Evolutionary conservation across 164 flowering plant species (phyloP).

Genomic region (Piper longum): DNA sequence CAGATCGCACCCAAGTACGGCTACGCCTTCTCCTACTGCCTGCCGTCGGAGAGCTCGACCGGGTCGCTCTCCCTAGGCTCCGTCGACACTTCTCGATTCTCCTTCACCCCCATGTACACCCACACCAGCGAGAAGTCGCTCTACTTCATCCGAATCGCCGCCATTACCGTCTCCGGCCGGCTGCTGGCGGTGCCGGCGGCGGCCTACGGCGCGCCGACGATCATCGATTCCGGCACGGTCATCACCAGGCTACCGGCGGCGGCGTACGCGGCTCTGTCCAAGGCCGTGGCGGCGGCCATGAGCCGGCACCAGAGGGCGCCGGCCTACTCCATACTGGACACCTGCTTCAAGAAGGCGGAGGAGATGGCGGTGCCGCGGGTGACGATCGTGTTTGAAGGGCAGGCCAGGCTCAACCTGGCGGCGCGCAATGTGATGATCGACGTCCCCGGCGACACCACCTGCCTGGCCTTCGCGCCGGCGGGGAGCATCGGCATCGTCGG

Average conservation of each 20-base stretch:
- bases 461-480: constrained; percentile 34
- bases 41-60: constrained; percentile 18
- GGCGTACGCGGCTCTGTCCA: constrained; percentile 18
- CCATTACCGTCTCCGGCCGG: constrained; percentile 20
- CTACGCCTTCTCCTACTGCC: constrained; percentile 37
- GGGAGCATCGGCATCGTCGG: constrained; percentile 27
- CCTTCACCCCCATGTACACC: constrained; percentile 32
- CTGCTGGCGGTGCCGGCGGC: constrained; percentile 8
- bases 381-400: constrained; percentile 21
- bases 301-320: constrained; percentile 15
- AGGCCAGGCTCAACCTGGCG: constrained; percentile 18
- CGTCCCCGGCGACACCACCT: constrained; percentile 12
- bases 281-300: constrained; percentile 20
- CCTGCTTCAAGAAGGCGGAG: constrained; percentile 21
- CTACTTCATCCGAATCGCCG: constrained; percentile 20
- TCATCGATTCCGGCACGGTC: constrained; percentile 51
- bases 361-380: constrained; percentile 18
- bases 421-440: constrained; percentile 2
- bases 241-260: constrained; percentile 30
- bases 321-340: constrained; percentile 24
- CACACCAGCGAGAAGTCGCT: constrained; percentile 15
- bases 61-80: constrained; percentile 25
- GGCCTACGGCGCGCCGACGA: constrained; percentile 13
- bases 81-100: constrained; percentile 6
- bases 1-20: constrained; percentile 27